Percentiles rank a stretch among this genome's conserved stretches.
Conservation (phyloP, 108 stramenopile species). For the Pseudonitzschia multiseries region DNA sequence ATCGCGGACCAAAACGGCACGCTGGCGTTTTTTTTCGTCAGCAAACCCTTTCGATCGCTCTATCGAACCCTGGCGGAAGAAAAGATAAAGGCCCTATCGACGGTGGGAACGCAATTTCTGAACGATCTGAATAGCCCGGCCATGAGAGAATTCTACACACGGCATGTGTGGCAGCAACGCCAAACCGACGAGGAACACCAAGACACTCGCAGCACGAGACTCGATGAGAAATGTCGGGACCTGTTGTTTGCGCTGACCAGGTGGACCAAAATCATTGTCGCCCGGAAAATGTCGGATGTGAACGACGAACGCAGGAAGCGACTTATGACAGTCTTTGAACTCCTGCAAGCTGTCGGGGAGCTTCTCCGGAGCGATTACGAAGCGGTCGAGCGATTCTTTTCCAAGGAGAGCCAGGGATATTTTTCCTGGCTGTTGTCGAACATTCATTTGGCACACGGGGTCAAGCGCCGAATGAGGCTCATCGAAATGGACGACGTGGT, state of each 20-base stretch:
- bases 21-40: slow-evolving; percentile 19
- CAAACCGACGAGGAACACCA: background rate
- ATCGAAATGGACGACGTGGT: slow-evolving; percentile 34
- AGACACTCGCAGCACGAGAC: background rate
- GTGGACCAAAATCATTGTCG: slow-evolving; percentile 26
- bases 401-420: slow-evolving; percentile 27
- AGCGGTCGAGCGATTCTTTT: slow-evolving; percentile 29
- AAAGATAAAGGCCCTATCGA: slow-evolving; percentile 18
- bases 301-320: slow-evolving; percentile 16
- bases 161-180: slow-evolving; percentile 11
- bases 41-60: slow-evolving; percentile 8
- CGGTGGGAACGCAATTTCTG: background rate
- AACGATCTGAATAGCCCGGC: background rate
- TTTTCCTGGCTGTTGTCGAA: slow-evolving; percentile 34
- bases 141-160: slow-evolving; percentile 30
- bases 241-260: slow-evolving; percentile 10
- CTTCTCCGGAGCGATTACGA: slow-evolving; percentile 27
- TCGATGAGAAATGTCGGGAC: slow-evolving; percentile 30
- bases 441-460: slow-evolving; percentile 31
- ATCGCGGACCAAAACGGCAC: slow-evolving; percentile 26
- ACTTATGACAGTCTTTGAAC: slow-evolving; percentile 15
- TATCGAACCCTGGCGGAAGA: slow-evolving; percentile 15
- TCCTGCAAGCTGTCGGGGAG: slow-evolving; percentile 18
- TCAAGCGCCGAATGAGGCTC: slow-evolving; percentile 35
- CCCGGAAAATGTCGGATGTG: slow-evolving; percentile 20